phyloP scores from a whole-genome alignment of 257 asterid species.

The Knoxia roxburghii region DNA sequence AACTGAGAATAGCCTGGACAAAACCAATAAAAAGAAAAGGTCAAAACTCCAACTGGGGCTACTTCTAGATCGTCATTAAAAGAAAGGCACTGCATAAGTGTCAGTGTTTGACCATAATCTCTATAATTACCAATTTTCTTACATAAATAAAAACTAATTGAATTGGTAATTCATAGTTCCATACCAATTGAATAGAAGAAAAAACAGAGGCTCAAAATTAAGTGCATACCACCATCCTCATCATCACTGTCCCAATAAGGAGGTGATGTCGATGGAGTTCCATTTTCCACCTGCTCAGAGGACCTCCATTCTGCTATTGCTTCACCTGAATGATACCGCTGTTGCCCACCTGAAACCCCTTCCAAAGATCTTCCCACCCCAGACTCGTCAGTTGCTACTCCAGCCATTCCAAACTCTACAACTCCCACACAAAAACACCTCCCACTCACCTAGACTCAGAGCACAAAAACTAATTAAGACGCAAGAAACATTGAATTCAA shows the following conservation, averaged over 20 bases:
- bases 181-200: not conserved
- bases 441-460: slow-evolving; percentile 39
- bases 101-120: not conserved
- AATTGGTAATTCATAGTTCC: not conserved
- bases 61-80: not conserved
- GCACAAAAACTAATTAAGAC: not conserved
- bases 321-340: slow-evolving; percentile 56
- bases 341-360: slow-evolving; percentile 48
- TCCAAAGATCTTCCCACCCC: slow-evolving; percentile 56
- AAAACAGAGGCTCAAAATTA: not conserved
- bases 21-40: not conserved
- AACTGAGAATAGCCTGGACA: not conserved
- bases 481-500: not conserved
- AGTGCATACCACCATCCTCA: slow-evolving; percentile 53
- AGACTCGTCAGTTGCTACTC: slow-evolving; percentile 41
- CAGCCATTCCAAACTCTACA: slow-evolving; percentile 58
- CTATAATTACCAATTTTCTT: not conserved
- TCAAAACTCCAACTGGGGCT: not conserved
- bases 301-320: slow-evolving; percentile 80
- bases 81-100: not conserved
- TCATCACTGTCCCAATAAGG: slow-evolving; percentile 85
- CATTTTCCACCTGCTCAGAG: slow-evolving; percentile 73
- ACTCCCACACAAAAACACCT: slow-evolving; percentile 45
- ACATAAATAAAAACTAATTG: too few relatives aligned
- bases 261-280: slow-evolving; percentile 73